Evolutionary conservation across 2,329 filamentous ascomycete species (phyloP).

Genomic region (Onygena corvina): DNA sequence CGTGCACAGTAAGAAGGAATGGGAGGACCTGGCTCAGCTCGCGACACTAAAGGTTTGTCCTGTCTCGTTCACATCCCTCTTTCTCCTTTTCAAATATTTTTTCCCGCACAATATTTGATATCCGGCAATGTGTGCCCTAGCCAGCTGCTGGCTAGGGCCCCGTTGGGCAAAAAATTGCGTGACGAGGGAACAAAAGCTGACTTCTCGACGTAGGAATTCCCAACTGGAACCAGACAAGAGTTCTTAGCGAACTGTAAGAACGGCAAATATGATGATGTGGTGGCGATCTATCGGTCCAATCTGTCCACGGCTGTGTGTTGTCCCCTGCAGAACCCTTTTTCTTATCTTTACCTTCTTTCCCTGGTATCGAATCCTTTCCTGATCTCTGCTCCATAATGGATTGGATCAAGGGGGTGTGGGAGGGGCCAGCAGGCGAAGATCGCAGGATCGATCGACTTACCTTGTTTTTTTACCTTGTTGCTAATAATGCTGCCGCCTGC

Average conservation of each 20-base stretch:
- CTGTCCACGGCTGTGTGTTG: conserved; percentile 38
- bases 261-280: conserved; percentile 45
- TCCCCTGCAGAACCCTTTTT: not conserved
- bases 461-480: not conserved
- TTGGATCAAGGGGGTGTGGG: not conserved
- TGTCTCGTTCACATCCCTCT: not conserved
- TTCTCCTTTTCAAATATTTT: conserved; percentile 1
- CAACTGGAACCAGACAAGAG: conserved; percentile 41
- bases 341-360: not conserved
- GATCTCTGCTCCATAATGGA: not conserved
- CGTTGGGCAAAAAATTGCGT: not conserved
- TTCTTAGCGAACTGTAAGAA: conserved; percentile 45
- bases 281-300: conserved; percentile 49
- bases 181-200: not conserved
- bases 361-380: not conserved
- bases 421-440: not conserved
- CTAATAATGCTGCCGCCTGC: not conserved
- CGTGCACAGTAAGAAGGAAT: conserved; percentile 33
- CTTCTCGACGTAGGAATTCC: conserved; percentile 37
- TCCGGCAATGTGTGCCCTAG: not conserved
- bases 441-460: not conserved
- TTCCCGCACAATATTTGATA: conserved; percentile 6
- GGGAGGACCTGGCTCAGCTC: conserved; percentile 32
- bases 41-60: conserved; percentile 31
- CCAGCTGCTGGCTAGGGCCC: not conserved